Percentiles rank a stretch among this genome's conserved stretches.
Evolutionary conservation across 768 basidiomycete genomes (phyloP).

Genomic region (Cantharellus anzutake): DNA sequence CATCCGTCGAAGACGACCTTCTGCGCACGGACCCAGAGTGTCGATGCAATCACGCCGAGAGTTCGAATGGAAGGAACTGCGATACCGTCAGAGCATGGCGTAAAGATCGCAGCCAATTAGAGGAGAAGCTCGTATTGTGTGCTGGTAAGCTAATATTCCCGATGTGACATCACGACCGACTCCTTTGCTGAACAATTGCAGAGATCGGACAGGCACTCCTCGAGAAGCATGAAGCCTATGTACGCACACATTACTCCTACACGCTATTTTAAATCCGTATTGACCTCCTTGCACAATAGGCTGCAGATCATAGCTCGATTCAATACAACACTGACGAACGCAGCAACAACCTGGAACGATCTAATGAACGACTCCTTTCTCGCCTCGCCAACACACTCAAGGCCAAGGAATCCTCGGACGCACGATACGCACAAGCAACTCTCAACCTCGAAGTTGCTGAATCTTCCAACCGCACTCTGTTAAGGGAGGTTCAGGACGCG

Average conservation of each 20-base stretch:
- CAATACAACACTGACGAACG: conserved; percentile 13
- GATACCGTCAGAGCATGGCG: conserved; percentile 45
- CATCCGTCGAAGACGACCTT: conserved; percentile 12
- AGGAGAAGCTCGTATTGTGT: conserved; percentile 61
- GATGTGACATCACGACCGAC: background rate
- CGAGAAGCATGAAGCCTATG: conserved; percentile 71
- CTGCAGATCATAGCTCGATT: conserved; percentile 4
- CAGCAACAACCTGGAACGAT: conserved; percentile 10
- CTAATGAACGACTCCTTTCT: conserved; percentile 17
- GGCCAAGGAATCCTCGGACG: conserved; percentile 45
- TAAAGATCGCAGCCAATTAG: conserved; percentile 45
- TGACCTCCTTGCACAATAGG: conserved; percentile 15
- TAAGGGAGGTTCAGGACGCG: conserved; percentile 59
- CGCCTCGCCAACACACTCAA: conserved; percentile 23
- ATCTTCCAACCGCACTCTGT: conserved; percentile 49
- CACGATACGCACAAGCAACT: conserved; percentile 61
- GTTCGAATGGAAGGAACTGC: conserved; percentile 18
- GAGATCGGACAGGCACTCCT: conserved; percentile 84
- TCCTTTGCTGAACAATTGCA: conserved; percentile 13
- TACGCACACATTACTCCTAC: conserved; percentile 20
- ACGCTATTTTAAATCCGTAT: background rate
- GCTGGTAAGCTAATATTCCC: conserved; percentile 43
- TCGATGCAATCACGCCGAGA: conserved; percentile 29
- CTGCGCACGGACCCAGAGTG: conserved; percentile 51
- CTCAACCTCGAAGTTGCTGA: conserved; percentile 71